Evolutionary conservation across 176 grass and related monocot species (phyloP).

Genomic region (Raddia distichophylla): DNA sequence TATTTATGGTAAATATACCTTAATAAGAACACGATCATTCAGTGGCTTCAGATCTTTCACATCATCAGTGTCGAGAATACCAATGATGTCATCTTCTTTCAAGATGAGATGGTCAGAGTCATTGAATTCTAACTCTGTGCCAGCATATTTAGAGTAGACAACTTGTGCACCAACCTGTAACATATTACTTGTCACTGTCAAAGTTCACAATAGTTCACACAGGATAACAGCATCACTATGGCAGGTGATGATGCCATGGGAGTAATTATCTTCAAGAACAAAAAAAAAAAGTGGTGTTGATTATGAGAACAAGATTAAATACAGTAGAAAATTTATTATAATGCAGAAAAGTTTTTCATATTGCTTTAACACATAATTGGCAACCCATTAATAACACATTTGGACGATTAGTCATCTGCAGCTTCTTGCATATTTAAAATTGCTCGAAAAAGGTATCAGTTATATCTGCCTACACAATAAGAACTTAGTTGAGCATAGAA

Average conservation of each 20-base stretch:
- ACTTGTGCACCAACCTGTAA: slow-evolving; percentile 73
- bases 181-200: neutral
- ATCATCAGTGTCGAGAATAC: slow-evolving; percentile 82
- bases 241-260: neutral
- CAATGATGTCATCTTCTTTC: slow-evolving; percentile 95
- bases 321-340: neutral
- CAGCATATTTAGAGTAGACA: slow-evolving; percentile 82
- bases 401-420: neutral
- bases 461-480: neutral
- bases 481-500: slow-evolving; percentile 27
- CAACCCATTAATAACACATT: slow-evolving; percentile 5
- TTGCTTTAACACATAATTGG: neutral
- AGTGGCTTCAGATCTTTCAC: slow-evolving; percentile 90
- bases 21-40: slow-evolving; percentile 83
- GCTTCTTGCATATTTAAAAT: slow-evolving; percentile 13
- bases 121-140: slow-evolving; percentile 88
- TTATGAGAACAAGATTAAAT: slow-evolving; percentile 13
- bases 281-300: neutral
- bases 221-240: slow-evolving; percentile 10
- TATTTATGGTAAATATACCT: slow-evolving; percentile 48
- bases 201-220: neutral
- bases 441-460: neutral
- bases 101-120: slow-evolving; percentile 71
- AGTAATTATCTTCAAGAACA: slow-evolving; percentile 21
- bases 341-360: neutral